Base-by-base conservation (phyloP, 192 early-diverging fungal genomes). In the Borealophlyctis nickersoniae region DNA sequence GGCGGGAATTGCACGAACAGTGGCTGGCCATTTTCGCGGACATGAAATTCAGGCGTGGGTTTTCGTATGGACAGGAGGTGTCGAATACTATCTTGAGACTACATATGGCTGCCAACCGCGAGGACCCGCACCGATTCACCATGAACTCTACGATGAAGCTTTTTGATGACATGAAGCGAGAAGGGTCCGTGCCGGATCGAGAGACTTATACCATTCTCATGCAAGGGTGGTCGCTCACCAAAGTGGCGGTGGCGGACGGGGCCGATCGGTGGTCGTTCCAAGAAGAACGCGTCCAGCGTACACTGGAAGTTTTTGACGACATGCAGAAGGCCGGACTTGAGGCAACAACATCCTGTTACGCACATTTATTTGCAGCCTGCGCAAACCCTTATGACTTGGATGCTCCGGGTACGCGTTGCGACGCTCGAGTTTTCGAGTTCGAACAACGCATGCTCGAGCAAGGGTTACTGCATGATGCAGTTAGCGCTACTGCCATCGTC, bases 81-180 rank as follows among this genome's bases (percentile, higher is more conserved):
- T 45, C 22, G 31, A 33, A 57, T 50, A 16, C 48, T 5, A 29
- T 66, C 13, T 27, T 66, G 5, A 45, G 49, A 28, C 49, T 66
- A 7, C 30, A 59, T n/a, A 28, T 66, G 29, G 11, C 30, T 5
- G 57, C 36, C n/a, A 32, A 22, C 11, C 16, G 4, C n/a, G 36
- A 57, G 22, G 65, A 31, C 19, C 56, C 59, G 3, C n/a, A n/a
- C n/a, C n/a, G n/a, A n/a, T 50, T 45, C 7, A 50, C 55, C 19
- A 66, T 59, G 27, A 19, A 48, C 7, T 23, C 5, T 9, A 57
- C 34, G 22, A 27, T 28, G 24, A 30, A 3, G 0, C 14, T 59
- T 4, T 66, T 66, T 30, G 65, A 66, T 19, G 35, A 58, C 22
- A 59, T 59, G 36, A 57, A 59, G 9, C 34, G 45, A 19, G 55